Percentiles rank a stretch among this genome's conserved stretches.
These are phyloP conservation scores for Ophiostoma tasmaniense DNA, from an alignment of 2,329 filamentous ascomycete genomes.

Conservation along the genomic window DNA sequence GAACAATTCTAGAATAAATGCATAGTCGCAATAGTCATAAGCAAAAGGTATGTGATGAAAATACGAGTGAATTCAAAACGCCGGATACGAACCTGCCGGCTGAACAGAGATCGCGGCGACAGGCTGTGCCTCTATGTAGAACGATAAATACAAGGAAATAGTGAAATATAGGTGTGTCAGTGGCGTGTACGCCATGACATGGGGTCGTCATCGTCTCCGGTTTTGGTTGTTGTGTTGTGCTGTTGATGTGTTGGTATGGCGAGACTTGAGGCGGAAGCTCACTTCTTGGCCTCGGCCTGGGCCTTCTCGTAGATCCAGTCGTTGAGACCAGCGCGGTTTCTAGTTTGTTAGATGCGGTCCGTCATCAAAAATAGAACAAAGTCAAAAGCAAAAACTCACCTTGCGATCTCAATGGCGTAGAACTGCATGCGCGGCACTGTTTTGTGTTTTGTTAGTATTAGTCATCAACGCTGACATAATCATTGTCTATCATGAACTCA, in stretches of 20 bases:
- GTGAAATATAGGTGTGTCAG: not conserved
- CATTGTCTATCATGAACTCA: slow-evolving; percentile 31
- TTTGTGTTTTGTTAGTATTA: slow-evolving; percentile 15
- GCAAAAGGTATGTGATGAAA: not conserved
- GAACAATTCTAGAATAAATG: not conserved
- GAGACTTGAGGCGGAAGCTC: not conserved
- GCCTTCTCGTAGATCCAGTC: slow-evolving; percentile 93
- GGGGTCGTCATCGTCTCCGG: not conserved
- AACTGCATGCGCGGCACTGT: slow-evolving; percentile 49
- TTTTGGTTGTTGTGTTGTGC: not conserved
- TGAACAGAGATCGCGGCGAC: not conserved
- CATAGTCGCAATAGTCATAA: not conserved
- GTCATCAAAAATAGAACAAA: not conserved
- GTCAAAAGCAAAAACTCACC: slow-evolving; percentile 21
- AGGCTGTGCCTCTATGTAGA: not conserved
- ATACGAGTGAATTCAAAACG: not conserved
- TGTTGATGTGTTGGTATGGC: not conserved
- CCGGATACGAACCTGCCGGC: not conserved
- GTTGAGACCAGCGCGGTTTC: slow-evolving; percentile 83
- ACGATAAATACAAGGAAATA: not conserved
- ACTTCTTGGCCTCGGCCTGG: slow-evolving; percentile 41
- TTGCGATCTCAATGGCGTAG: slow-evolving; percentile 46
- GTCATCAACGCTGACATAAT: not conserved
- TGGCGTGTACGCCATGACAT: not conserved
- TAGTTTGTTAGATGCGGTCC: slow-evolving; percentile 48